Base-by-base conservation (phyloP, 1,284 basidiomycete genomes). In the Neotropicomus parvogracilis region DNA sequence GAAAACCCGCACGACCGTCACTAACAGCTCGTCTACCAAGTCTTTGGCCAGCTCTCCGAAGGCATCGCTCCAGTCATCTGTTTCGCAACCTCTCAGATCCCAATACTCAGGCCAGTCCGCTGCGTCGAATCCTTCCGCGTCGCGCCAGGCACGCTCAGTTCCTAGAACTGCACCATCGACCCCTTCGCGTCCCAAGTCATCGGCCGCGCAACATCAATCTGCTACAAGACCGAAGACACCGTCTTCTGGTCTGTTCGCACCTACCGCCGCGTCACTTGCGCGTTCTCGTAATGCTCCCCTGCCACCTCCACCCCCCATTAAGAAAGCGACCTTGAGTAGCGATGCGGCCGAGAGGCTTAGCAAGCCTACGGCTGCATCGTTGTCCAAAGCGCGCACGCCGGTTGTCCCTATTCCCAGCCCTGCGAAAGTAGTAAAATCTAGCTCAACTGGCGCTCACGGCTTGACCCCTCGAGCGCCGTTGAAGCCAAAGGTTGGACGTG, bases 261-360 rank as follows among this genome's bases (percentile, higher is more conserved):
- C 87, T 1, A 89, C 86, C 0, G 86, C 85, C 2, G 84, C 87
- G 4, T 88, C 87, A 8, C 75, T 88, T 10, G 86, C 87, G 0
- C 75, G 74, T 37, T 74, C 82, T 35, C 78, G 82, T 39, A 78
- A 75, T 58, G 71, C 75, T 2, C 69, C 70, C n/a, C 70, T 72
- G 7, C 67, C 63, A 0, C 63, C 70, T 7, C 72, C 79, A 0
- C 69, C 71, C 0, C 75, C 81, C 2, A 63, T 66, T 21, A 80
- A 75, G 70, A 85, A 82, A 66, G 59, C 68, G 13, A 69, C 74
- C 3, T 51, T 77, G 40, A 75, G 75, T 52, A 73, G 70, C 43
- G 72, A 69, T 21, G 67, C 73, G 4, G 71, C 80, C 12, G 83
- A 85, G 48, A 73, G 85, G 38, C 68, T 89, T 37, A 84, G 78